These are phyloP conservation scores for Gossypium australe DNA, from an alignment of 345 rosid genomes.

Conservation along the genomic window DNA sequence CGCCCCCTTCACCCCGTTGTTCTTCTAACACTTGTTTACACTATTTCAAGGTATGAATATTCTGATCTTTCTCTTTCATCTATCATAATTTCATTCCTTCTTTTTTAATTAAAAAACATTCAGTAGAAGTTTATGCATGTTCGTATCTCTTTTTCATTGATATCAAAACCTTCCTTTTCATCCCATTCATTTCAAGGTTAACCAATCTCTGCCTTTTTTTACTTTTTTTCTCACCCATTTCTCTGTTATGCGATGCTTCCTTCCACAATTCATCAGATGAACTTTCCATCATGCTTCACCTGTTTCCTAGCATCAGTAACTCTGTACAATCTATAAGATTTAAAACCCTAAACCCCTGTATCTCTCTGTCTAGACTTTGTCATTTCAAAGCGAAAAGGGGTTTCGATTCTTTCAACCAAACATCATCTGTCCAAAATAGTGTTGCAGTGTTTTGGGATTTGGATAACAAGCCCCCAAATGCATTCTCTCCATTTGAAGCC, in stretches of 20 bases:
- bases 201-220: neutral
- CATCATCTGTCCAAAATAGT: conserved; percentile 23
- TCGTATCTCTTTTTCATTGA: neutral
- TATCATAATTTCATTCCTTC: no score
- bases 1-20: neutral
- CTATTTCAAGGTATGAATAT: neutral
- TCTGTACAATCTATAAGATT: neutral
- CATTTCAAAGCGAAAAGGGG: conserved; percentile 21
- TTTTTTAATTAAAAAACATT: neutral
- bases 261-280: neutral
- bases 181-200: no score
- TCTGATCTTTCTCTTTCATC: neutral
- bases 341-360: conserved; percentile 18
- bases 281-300: neutral
- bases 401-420: conserved; percentile 25
- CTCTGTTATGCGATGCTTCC: neutral
- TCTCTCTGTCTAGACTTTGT: conserved; percentile 13
- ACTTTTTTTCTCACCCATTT: neutral
- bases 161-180: no score
- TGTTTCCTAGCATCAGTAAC: neutral
- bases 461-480: conserved; percentile 70
- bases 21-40: neutral
- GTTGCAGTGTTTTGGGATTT: conserved; percentile 90
- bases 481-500: conserved; percentile 63
- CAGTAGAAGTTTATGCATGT: neutral